Evolutionary conservation across 73 alveolate species (phyloP), one percentile per base, ranked within the genome.

Genomic region (Durusdinium trenchii): DNA sequence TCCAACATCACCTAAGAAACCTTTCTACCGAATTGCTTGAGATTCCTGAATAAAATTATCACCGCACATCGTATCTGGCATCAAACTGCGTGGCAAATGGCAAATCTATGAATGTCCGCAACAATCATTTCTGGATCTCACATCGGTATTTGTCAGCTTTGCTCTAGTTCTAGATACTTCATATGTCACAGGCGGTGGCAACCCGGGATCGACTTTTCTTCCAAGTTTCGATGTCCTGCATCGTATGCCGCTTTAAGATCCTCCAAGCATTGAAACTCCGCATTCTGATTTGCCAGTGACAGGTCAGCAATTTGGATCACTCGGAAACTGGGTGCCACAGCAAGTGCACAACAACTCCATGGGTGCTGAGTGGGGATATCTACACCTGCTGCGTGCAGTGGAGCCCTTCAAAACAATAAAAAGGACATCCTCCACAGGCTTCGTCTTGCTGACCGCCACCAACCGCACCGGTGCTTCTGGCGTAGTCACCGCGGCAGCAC

Each of bases 381-480:
- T n/a, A 26, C 45, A 42, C 43, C 47, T 26, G 0, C 1, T 26
- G 69, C 12, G 45, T 26, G 32, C 83, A 30, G 12, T 26, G 82
- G 46, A 16, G 43, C 28, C 82, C 83, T 69, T 42, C 38, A 69
- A 69, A n/a, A 1, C 43, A 69, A 69, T 35, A 12, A 12, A 7
- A 69, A 35, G 42, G 42, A 38, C 85, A n/a, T n/a, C 99, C 99
- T 99, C 99, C 89, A 99, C 94, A 23, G 99, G 99, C 83, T 99
- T 99, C 52, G 99, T 99, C 98, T 99, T 99, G 99, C 99, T 99
- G 81, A 99, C 99, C 26, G 99, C 99, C 64, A 98, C 92, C 84
- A 99, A 84, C 42, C 94, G 86, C 60, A 38, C 64, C 61, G 64
- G 48, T 7, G 89, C 91, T 91, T n/a, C 91, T 5, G 83, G n/a